A percentile compares a stretch with the other conserved stretches of the same genome.
Evolutionary conservation across 2,329 filamentous ascomycete species (phyloP).

Genomic region (Knufia petricola): DNA sequence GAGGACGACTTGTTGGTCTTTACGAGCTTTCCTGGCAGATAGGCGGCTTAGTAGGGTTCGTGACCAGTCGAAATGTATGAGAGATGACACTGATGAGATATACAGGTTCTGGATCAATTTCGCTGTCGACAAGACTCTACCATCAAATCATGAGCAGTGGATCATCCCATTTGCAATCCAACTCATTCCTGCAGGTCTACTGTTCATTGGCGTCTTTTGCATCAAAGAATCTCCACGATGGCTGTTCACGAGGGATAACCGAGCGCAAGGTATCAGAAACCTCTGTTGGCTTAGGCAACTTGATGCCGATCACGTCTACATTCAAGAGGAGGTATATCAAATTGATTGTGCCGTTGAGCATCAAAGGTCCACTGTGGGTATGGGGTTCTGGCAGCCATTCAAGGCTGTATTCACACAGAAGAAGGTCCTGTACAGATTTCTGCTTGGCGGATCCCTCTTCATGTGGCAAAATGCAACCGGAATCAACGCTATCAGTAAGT

Average conservation of each 20-base stretch:
- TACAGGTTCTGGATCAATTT: slow-evolving; percentile 51
- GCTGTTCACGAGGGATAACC: slow-evolving; percentile 58
- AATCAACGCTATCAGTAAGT: slow-evolving; percentile 53
- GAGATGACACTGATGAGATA: too few relatives aligned
- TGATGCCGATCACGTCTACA: slow-evolving; percentile 45
- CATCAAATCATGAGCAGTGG: slow-evolving; percentile 31
- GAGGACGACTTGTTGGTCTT: slow-evolving; percentile 49
- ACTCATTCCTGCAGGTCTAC: slow-evolving; percentile 32
- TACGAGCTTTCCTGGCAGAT: slow-evolving; percentile 50
- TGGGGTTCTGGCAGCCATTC: slow-evolving; percentile 69
- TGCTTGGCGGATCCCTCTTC: slow-evolving; percentile 65
- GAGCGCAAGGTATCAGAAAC: slow-evolving; percentile 53
- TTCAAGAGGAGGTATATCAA: slow-evolving; percentile 61
- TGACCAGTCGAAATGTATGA: too few relatives aligned
- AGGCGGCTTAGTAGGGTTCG: slow-evolving; percentile 39
- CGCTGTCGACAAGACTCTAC: slow-evolving; percentile 39
- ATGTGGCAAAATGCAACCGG: slow-evolving; percentile 69
- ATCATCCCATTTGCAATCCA: slow-evolving; percentile 35
- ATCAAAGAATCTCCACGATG: slow-evolving; percentile 59
- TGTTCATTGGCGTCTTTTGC: slow-evolving; percentile 49
- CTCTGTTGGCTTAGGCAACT: slow-evolving; percentile 39
- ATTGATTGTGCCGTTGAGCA: slow-evolving; percentile 62
- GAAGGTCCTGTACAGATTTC: slow-evolving; percentile 59
- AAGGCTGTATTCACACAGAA: slow-evolving; percentile 43
- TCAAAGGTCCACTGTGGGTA: slow-evolving; percentile 53